Evolutionary conservation across 106 monocot species (phyloP), one percentile per base, ranked within the genome.

Genomic region (Allium sativum): DNA sequence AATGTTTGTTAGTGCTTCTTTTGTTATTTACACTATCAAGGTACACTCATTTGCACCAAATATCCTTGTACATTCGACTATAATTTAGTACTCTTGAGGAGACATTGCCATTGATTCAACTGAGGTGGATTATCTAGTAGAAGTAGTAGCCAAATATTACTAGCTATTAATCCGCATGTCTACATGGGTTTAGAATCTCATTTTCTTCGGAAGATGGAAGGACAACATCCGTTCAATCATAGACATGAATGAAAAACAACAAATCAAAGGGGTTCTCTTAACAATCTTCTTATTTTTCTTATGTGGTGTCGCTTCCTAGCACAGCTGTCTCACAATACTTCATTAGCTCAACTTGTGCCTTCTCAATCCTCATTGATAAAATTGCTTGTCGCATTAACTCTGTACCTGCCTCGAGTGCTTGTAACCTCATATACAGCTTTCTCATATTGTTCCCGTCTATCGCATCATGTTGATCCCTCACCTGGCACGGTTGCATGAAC

Each of bases 341-440:
- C 17, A 77, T 48, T 42, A 85, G 47, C 57, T 74, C 77, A 15
- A 72, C 7, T 31, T 85, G 80, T 10, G 80, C 70, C 68, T 85
- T 85, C 21, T 85, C 84, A 0, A 77, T 71, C 20, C 68, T 53
- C 77, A 85, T 74, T 0, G 80, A 72, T 6, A 80, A 44, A 9
- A 85, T 72, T 7, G 74, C 80, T 67, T 85, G 66, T 64, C 80
- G 58, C 84, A 85, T 85, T 3, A 77, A 77, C 71, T 85, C 84
- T 63, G 80, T 68, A 56, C 80, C 84, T 0, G 84, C 84, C 59
- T 85, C 84, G 42, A 85, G 67, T 4, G 65, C 80, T 73, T 80
- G 71, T 40, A 85, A 58, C 48, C 84, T 77, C 70, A 59, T 73
- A 55, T 80, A 80, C 21, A 85, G 80, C 64, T 65, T 77, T 70